phyloP scores from a whole-genome alignment of 2,329 filamentous ascomycete species.

The Zymoseptoria crescenta region DNA sequence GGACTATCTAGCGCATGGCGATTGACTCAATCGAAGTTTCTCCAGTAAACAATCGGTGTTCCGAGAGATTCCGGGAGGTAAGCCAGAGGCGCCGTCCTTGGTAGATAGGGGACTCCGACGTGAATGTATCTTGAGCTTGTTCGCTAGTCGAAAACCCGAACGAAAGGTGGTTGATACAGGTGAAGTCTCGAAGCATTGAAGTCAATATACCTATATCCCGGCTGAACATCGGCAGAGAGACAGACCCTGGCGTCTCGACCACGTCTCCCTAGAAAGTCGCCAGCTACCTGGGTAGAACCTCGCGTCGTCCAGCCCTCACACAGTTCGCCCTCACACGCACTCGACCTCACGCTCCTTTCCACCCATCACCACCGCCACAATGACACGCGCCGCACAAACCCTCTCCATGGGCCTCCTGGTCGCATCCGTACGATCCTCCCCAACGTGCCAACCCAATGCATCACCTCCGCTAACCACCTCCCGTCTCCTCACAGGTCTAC shows the following conservation, averaged over 20 bases:
- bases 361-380: conserved; percentile 32
- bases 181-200: background rate
- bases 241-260: background rate
- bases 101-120: too few relatives aligned
- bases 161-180: too few relatives aligned
- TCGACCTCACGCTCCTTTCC: background rate
- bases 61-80: too few relatives aligned
- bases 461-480: conserved; percentile 15
- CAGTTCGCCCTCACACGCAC: background rate
- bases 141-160: too few relatives aligned
- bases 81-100: too few relatives aligned
- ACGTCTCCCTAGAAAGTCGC: background rate
- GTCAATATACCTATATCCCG: background rate
- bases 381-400: conserved; percentile 92
- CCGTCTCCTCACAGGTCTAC: conserved; percentile 61
- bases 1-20: too few relatives aligned
- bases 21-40: too few relatives aligned
- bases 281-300: background rate
- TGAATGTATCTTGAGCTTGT: too few relatives aligned
- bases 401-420: conserved; percentile 80
- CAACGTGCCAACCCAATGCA: conserved; percentile 7
- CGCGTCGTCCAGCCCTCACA: background rate
- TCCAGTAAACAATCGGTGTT: too few relatives aligned
- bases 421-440: conserved; percentile 59
- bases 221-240: background rate